Evolutionary conservation across 2,329 filamentous ascomycete species (phyloP).

Genomic region (Ophiostoma tasmaniense): DNA sequence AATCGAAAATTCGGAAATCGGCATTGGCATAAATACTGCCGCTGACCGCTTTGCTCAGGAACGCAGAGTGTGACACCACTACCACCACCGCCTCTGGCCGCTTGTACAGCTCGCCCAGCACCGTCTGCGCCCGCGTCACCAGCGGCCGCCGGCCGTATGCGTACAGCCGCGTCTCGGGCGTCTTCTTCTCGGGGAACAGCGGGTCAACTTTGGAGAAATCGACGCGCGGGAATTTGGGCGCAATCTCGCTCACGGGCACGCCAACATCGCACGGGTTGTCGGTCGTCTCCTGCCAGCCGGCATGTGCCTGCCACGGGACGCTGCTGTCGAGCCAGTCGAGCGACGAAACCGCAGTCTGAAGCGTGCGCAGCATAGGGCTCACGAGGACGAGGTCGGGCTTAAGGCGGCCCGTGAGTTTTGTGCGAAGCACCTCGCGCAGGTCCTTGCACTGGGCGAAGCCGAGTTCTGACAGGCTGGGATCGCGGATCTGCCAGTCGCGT

Average conservation of each 20-base stretch:
- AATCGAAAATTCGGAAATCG: conserved; percentile 57
- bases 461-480: conserved; percentile 43
- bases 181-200: conserved; percentile 55
- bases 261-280: conserved; percentile 55
- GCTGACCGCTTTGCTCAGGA: conserved; percentile 49
- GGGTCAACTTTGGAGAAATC: conserved; percentile 51
- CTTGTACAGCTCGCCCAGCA: conserved; percentile 40
- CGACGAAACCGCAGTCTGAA: conserved; percentile 53
- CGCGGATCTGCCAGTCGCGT: conserved; percentile 42
- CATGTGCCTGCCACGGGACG: conserved; percentile 47
- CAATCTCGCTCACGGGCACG: conserved; percentile 36
- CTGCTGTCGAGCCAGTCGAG: conserved; percentile 51
- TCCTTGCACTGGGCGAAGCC: conserved; percentile 41
- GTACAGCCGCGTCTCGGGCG: conserved; percentile 38
- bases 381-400: conserved; percentile 49
- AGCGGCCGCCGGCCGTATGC: conserved; percentile 45
- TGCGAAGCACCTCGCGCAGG: conserved; percentile 35
- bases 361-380: conserved; percentile 56
- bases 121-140: conserved; percentile 44
- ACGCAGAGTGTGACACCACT: conserved; percentile 58
- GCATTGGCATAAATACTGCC: conserved; percentile 51
- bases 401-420: conserved; percentile 34
- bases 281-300: conserved; percentile 54
- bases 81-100: conserved; percentile 54
- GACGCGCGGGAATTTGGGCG: conserved; percentile 43